Evolutionary conservation across 306 rosid species (phyloP).

Genomic region (Glycyrrhiza uralensis): DNA sequence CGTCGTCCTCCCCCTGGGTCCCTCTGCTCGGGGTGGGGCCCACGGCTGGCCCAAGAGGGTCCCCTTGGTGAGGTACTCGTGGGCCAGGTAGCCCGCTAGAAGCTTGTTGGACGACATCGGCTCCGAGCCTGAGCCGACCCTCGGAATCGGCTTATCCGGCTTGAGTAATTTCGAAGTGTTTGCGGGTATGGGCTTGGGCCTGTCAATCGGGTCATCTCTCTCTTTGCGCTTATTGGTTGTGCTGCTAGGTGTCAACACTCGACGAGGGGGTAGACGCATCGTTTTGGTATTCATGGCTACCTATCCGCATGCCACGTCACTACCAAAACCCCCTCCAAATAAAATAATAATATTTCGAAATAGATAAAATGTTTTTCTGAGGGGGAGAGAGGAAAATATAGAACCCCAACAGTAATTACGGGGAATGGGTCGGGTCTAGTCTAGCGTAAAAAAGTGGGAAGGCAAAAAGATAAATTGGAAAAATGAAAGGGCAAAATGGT

Average conservation of each 20-base stretch:
- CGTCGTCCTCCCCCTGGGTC: not conserved
- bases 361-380: not conserved
- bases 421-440: not conserved
- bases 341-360: not conserved
- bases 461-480: conserved; percentile 6
- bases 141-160: conserved; percentile 30
- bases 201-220: conserved; percentile 41
- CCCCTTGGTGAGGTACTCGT: conserved; percentile 75
- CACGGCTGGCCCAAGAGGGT: conserved; percentile 69
- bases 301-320: conserved; percentile 76
- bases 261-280: conserved; percentile 98
- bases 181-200: conserved; percentile 42
- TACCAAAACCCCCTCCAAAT: conserved; percentile 11
- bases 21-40: conserved; percentile 39
- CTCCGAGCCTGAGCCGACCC: not conserved
- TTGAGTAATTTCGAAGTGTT: conserved; percentile 29
- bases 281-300: conserved; percentile 84
- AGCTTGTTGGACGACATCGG: conserved; percentile 44
- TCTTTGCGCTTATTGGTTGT: conserved; percentile 60
- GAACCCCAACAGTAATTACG: not conserved
- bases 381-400: no score
- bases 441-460: not conserved
- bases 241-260: conserved; percentile 49
- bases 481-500: not conserved
- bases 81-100: conserved; percentile 86